These are phyloP conservation scores for Blastobotrys indianensis DNA, from an alignment of 1,139 yeast genomes.

Conservation along the genomic window DNA sequence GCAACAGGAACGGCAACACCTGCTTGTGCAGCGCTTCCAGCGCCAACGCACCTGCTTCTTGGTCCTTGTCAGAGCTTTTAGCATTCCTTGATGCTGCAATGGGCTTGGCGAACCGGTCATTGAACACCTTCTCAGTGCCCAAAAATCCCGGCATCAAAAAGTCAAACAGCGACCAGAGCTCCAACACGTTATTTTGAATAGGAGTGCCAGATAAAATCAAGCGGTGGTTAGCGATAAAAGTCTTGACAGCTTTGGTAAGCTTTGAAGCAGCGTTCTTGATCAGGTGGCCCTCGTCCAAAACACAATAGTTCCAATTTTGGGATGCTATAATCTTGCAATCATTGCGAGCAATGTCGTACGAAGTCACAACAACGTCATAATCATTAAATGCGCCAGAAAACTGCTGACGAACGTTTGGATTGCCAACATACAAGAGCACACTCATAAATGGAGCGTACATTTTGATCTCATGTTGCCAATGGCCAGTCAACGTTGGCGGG, in stretches of 20 bases:
- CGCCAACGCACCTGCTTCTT: constrained; percentile 95
- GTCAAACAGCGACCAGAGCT: constrained; percentile 95
- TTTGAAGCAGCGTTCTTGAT: constrained; percentile 89
- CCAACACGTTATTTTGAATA: constrained; percentile 93
- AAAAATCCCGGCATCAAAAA: constrained; percentile 98
- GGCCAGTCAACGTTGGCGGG: constrained; percentile 97
- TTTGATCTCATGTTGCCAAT: constrained; percentile 94
- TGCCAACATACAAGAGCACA: constrained; percentile 85
- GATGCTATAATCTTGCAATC: constrained; percentile 62
- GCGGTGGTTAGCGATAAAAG: constrained; percentile 78
- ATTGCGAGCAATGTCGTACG: constrained; percentile 93
- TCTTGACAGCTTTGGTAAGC: constrained; percentile 81
- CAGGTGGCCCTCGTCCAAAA: constrained; percentile 95
- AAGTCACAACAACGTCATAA: constrained; percentile 83
- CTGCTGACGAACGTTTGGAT: constrained; percentile 66
- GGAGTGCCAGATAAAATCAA: constrained; percentile 95
- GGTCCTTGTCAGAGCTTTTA: constrained; percentile 88
- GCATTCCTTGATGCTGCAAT: constrained; percentile 91
- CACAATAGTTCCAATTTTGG: constrained; percentile 85
- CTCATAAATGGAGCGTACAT: constrained; percentile 87
- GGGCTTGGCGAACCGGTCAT: constrained; percentile 94
- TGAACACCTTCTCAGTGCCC: constrained; percentile 91
- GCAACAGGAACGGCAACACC: constrained; percentile 89
- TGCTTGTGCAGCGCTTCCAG: constrained; percentile 94
- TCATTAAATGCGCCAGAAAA: constrained; percentile 49